Conservation (phyloP, 352 stramenopile genomes). For the Phytophthora fragariae region DNA sequence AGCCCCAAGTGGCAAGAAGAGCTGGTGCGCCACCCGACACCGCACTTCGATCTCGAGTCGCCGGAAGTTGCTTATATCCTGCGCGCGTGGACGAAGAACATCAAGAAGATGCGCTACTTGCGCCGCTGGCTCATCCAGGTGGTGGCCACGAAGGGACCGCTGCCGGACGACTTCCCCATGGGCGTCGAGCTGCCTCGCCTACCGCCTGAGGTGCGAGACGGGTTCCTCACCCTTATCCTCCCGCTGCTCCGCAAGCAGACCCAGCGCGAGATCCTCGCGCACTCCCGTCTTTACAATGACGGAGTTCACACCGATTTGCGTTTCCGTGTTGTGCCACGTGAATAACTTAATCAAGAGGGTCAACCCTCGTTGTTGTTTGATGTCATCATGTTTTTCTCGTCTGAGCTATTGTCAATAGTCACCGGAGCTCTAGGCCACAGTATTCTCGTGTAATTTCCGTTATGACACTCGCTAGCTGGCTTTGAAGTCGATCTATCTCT, state of each 20-base stretch:
- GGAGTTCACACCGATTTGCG: constrained; percentile 68
- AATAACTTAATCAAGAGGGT: constrained; percentile 38
- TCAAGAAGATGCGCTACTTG: constrained; percentile 75
- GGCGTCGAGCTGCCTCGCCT: constrained; percentile 77
- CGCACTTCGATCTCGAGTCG: constrained; percentile 76
- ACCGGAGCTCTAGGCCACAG: constrained; percentile 52
- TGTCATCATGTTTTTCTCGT: constrained; percentile 2
- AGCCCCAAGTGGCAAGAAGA: constrained; percentile 65
- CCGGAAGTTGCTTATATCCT: constrained; percentile 81
- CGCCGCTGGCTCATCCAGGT: constrained; percentile 73
- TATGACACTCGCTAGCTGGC: constrained; percentile 60
- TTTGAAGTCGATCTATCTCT: constrained; percentile 50
- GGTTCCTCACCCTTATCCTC: constrained; percentile 80
- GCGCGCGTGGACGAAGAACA: constrained; percentile 66
- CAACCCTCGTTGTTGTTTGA: neutral
- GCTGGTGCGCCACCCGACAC: constrained; percentile 73
- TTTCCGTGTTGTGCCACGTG: constrained; percentile 63
- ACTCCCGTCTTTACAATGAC: constrained; percentile 71
- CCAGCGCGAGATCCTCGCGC: constrained; percentile 65
- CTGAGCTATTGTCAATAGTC: neutral
- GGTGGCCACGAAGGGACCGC: constrained; percentile 37
- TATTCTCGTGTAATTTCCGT: constrained; percentile 60
- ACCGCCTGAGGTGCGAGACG: constrained; percentile 73
- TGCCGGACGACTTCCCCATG: constrained; percentile 64
- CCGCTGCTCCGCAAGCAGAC: constrained; percentile 79